Conservation (phyloP, 805 yeast species). For the Candida parachauliodes region DNA sequence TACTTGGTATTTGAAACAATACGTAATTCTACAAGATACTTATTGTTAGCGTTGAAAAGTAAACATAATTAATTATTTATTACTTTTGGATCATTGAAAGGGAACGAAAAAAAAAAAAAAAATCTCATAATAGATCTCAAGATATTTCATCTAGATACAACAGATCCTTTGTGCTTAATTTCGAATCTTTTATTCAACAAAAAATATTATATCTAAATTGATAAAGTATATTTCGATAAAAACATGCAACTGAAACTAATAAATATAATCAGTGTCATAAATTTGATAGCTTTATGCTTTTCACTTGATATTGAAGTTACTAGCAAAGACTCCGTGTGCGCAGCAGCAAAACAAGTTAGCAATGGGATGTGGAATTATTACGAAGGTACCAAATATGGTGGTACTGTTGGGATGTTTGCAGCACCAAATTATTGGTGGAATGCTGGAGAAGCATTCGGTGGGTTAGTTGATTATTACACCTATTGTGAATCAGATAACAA, state of each 20-base stretch:
- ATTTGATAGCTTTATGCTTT: not conserved
- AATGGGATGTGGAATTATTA: slow-evolving; percentile 45
- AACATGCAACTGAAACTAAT: slow-evolving; percentile 1
- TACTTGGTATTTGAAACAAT: no score
- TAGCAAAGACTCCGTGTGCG: slow-evolving; percentile 37
- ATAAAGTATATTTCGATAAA: no score
- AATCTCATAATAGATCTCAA: no score
- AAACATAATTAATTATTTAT: no score
- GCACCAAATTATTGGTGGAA: slow-evolving; percentile 52
- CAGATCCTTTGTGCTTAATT: no score
- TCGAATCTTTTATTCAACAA: no score
- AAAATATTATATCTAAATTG: no score
- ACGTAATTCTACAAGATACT: no score
- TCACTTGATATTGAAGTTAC: slow-evolving; percentile 37
- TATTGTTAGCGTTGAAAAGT: no score
- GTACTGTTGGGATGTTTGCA: slow-evolving; percentile 44
- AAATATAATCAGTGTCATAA: not conserved
- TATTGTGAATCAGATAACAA: slow-evolving; percentile 34
- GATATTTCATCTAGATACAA: no score
- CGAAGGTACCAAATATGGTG: slow-evolving; percentile 39
- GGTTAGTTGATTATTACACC: slow-evolving; percentile 37
- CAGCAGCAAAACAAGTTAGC: slow-evolving; percentile 32
- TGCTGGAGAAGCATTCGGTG: slow-evolving; percentile 51
- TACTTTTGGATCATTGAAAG: no score
- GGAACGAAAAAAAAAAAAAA: no score